Evolutionary conservation across 1,284 basidiomycete genomes (phyloP).

Genomic region (Apiotrichum sp.): DNA sequence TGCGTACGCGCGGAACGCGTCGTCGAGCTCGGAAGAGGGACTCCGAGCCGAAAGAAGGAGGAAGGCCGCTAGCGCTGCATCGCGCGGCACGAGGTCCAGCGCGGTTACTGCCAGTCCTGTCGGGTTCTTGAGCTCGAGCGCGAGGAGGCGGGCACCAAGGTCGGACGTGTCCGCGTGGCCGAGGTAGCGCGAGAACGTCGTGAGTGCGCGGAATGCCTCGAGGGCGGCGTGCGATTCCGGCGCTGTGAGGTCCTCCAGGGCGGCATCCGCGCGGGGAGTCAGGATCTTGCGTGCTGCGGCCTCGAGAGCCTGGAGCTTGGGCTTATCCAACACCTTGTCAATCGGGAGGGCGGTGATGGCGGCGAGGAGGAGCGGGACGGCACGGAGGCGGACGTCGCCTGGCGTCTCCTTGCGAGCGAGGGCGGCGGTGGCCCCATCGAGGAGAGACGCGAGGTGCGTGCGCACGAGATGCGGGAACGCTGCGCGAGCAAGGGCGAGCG

Average conservation of each 20-base stretch:
- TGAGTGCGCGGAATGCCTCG: constrained; percentile 1
- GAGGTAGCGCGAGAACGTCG: constrained; percentile 4
- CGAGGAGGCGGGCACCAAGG: constrained; percentile 5
- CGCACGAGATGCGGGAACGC: constrained; percentile 3
- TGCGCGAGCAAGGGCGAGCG: constrained; percentile 1
- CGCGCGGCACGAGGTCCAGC: constrained; percentile 4
- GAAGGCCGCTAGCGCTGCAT: constrained; percentile 8
- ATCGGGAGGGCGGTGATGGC: neutral
- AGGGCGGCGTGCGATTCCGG: neutral
- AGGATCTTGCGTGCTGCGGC: constrained; percentile 2
- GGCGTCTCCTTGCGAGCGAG: constrained; percentile 1
- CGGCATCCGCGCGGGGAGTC: neutral
- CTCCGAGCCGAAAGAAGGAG: neutral
- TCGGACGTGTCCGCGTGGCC: neutral
- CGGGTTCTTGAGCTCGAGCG: neutral
- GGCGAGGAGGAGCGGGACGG: constrained; percentile 3
- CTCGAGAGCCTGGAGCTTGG: constrained; percentile 6
- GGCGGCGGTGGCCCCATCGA: neutral
- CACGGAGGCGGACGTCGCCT: constrained; percentile 4
- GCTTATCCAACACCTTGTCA: neutral
- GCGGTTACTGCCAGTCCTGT: neutral
- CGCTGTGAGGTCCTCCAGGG: neutral
- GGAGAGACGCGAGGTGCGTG: neutral
- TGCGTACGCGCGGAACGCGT: neutral
- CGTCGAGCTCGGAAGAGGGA: neutral